phyloP scores from a whole-genome alignment of 2,329 filamentous ascomycete species.

The Colletotrichum sp. region DNA sequence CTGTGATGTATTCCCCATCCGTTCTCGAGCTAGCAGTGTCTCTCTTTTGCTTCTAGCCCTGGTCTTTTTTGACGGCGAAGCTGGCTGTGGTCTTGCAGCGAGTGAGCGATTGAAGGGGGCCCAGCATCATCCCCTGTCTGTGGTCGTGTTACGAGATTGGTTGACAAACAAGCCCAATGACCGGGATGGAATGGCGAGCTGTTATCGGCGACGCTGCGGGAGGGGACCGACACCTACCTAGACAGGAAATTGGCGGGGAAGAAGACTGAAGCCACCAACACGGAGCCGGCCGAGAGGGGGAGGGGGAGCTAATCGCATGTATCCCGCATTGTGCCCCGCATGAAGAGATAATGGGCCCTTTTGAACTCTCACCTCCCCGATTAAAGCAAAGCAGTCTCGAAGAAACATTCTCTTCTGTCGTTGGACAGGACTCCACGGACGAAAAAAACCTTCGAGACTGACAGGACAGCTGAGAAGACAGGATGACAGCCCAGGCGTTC shows the following conservation, averaged over 20 bases:
- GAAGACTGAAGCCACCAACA: neutral
- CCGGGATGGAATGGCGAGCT: neutral
- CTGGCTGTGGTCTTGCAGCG: neutral
- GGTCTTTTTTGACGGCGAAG: neutral
- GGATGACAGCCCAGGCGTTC: conserved; percentile 17
- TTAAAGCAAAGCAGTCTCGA: neutral
- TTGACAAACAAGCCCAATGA: neutral
- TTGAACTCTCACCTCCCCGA: neutral
- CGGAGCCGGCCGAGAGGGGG: conserved; percentile 12
- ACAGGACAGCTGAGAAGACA: conserved; percentile 12
- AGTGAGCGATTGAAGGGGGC: neutral
- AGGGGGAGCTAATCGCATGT: neutral
- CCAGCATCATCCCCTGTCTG: neutral
- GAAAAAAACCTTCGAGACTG: neutral
- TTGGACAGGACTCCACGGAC: neutral
- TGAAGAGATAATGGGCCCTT: neutral
- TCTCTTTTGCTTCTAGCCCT: neutral
- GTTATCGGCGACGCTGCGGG: conserved; percentile 7
- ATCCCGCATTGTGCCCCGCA: conserved; percentile 12
- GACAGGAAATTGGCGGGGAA: conserved; percentile 2
- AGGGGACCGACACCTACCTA: neutral
- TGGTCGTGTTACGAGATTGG: conserved; percentile 17
- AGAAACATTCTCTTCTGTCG: neutral
- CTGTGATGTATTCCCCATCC: neutral
- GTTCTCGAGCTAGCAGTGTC: neutral